A percentile compares a stretch with the other conserved stretches of the same genome.
Conservation (phyloP, 2,329 filamentous ascomycete species). For the Xylaria sp. region DNA sequence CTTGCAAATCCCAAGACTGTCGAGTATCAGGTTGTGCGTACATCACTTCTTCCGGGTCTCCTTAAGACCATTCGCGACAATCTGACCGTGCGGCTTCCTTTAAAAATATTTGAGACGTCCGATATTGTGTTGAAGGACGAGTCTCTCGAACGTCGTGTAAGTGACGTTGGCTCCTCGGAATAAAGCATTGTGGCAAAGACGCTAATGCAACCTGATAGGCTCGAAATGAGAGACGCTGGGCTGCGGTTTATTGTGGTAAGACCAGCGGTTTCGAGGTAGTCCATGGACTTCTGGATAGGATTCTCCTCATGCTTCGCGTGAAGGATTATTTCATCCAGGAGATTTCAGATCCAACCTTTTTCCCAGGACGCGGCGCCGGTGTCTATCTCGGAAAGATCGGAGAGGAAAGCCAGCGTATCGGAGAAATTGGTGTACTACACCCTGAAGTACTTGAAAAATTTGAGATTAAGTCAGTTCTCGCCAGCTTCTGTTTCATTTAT, state of each 20-base stretch:
- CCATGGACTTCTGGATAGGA: conserved; percentile 89
- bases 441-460: conserved; percentile 87
- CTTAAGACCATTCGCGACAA: conserved; percentile 85
- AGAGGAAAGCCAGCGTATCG: conserved; percentile 81
- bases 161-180: not conserved
- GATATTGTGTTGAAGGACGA: conserved; percentile 91
- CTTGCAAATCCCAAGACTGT: conserved; percentile 82
- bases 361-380: conserved; percentile 87
- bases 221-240: conserved; percentile 93
- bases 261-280: conserved; percentile 94
- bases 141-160: conserved; percentile 71
- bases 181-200: not conserved
- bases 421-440: conserved; percentile 93
- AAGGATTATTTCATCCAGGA: conserved; percentile 95
- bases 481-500: not conserved
- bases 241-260: conserved; percentile 95
- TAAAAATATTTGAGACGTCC: conserved; percentile 82
- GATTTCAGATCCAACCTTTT: conserved; percentile 90
- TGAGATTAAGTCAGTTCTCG: conserved; percentile 58
- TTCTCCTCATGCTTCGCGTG: conserved; percentile 89
- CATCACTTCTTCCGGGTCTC: conserved; percentile 77
- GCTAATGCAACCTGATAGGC: conserved; percentile 64
- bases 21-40: conserved; percentile 84
- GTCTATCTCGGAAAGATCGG: conserved; percentile 74
- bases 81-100: conserved; percentile 77